Conservation (phyloP, 2,329 filamentous ascomycete species). For the Pseudopyricularia cyperi region DNA sequence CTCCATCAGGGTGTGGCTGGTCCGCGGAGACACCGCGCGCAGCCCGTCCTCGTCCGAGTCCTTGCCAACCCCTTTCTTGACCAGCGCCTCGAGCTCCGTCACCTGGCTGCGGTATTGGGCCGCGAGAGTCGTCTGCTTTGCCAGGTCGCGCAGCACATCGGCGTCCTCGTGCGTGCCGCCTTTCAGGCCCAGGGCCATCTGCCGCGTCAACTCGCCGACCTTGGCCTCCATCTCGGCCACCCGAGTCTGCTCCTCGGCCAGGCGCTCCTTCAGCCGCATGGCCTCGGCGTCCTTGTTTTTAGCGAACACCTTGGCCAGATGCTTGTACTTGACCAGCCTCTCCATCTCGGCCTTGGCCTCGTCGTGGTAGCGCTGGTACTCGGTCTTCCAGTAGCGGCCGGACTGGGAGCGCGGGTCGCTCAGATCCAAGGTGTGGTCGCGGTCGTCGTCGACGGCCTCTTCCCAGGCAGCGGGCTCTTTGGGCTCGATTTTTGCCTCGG, state of each 20-base stretch:
- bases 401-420: constrained; percentile 64
- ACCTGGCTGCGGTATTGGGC: constrained; percentile 46
- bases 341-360: constrained; percentile 63
- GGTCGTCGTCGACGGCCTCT: constrained; percentile 27
- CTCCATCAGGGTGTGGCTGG: constrained; percentile 37
- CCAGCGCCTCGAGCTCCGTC: constrained; percentile 40
- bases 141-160: constrained; percentile 38
- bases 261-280: constrained; percentile 47
- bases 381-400: constrained; percentile 67
- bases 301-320: constrained; percentile 66
- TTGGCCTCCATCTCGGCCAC: constrained; percentile 50
- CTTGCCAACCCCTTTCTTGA: constrained; percentile 23
- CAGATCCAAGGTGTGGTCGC: constrained; percentile 55
- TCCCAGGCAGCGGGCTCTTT: constrained; percentile 25
- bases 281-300: constrained; percentile 66
- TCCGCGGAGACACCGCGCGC: constrained; percentile 30
- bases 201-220: constrained; percentile 45
- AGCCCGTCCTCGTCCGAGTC: neutral
- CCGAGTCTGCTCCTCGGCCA: constrained; percentile 56
- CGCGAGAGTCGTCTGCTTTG: constrained; percentile 43
- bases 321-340: constrained; percentile 68
- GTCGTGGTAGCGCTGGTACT: constrained; percentile 61
- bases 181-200: constrained; percentile 28
- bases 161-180: constrained; percentile 14
- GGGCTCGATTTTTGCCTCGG: neutral